Evolutionary conservation across 2,329 filamentous ascomycete genomes (phyloP), one percentile per base, ranked within the genome.

Genomic region (Lecanoromycetidae sp.): DNA sequence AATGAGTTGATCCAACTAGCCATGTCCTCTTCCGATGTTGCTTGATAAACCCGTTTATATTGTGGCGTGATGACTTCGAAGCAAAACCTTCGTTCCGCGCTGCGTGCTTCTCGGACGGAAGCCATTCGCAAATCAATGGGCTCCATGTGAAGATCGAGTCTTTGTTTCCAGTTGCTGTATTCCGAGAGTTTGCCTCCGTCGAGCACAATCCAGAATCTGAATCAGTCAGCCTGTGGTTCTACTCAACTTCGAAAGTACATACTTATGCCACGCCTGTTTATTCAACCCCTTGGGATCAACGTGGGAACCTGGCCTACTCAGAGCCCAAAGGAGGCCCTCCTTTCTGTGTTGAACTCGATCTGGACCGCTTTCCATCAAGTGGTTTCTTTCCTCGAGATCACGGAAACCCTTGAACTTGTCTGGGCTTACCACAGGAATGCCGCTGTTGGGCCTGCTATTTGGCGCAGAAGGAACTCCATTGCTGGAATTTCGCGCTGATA

Each of bases 121-220:
- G 91, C 91, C 79, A 96, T 91, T 29, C 91, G 84, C 37, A 98
- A 71, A 63, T 98, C 93, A 55, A 98, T 96, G 0, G 91, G 91
- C 2, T 96, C 91, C 79, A 94, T 96, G 62, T 98, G 93, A 22
- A 96, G 71, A 64, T 98, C 91, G 20, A 98, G 76, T 62, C 80
- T 90, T 62, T 98, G 87, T 66, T 98, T 98, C 91, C 91, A 98
- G 63, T 98, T 96, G 62, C 88, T 94, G 66, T 98, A 98, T 61
- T 98, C 91, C 1, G 90, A 95, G 13, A 98, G 74, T 62, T 91
- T 94, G 20, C 91, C 91, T 64, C 94, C 88, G 61, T 96, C 93
- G 36, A 98, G 73, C 2, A 98, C 91, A 54, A 98, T 93, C 91
- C 91, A 98, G 66, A 96, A 98, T 61, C 87, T 93, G 57, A 10